Base-by-base conservation (phyloP, 2,329 filamentous ascomycete species). In the Colletotrichum caudatum region DNA sequence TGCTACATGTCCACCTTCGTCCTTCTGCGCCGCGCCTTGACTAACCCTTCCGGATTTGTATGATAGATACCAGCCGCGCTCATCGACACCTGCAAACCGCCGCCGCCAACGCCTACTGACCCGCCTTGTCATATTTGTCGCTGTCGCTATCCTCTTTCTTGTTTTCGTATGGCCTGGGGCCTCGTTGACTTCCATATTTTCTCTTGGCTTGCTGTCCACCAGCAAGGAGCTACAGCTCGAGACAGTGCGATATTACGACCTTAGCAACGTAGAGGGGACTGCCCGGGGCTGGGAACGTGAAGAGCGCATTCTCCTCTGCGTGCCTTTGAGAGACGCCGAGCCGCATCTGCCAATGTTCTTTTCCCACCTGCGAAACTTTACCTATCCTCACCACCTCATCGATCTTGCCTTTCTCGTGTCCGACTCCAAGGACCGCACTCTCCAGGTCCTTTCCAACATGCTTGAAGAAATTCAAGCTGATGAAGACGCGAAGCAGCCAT, bases 311-410 rank as follows among this genome's bases (percentile, higher is more conserved):
- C 87, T 99, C 41, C 89, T 99, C 69, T 98, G 96, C 81, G 96
- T 97, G 20, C 96, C 96, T 56, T 88, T 99, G 66, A 90, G 96
- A 81, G 97, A 99, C 81, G 96, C 96, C 57, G 91, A 97, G 78
- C 88, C 93, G 35, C 96, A 99, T 86, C 84, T 99, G 60, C 90
- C 92, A 73, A 98, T 99, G 95, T 98, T 99, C 88, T 99, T 99
- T 84, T 92, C 93, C n/a, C 97, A 99, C 80, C 87, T 99, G 70
- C 91, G 91, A 76, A 99, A 99, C 83, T 92, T 99, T 75, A 99
- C 96, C 23, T 99, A 99, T 79, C 96, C 96, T 0, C 96, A 99
- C 81, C 93, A 97, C 79, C 88, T 99, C 62, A 97, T 99, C 79
- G 96, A 99, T 80, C 88, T 99, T 58, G 96, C 96, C 7, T 99